These are phyloP conservation scores for Debaryomyces robertsiae DNA, from an alignment of 1,139 yeast genomes.

Conservation along the genomic window DNA sequence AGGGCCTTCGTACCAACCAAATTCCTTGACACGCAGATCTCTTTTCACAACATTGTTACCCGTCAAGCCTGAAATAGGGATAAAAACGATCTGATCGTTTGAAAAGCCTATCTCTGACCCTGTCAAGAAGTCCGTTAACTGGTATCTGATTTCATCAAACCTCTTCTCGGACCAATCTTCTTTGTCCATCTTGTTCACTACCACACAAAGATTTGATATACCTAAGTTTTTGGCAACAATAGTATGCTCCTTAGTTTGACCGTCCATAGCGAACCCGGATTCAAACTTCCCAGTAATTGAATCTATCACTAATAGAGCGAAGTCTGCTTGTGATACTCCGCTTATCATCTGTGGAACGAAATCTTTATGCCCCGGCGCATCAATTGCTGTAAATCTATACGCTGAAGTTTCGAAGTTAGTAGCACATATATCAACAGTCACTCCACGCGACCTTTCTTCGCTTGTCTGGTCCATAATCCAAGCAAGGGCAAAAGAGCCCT, in stretches of 20 bases:
- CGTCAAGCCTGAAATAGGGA: conserved; percentile 84
- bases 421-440: conserved; percentile 90
- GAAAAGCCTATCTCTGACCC: conserved; percentile 61
- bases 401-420: conserved; percentile 72
- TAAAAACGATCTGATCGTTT: conserved; percentile 53
- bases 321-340: conserved; percentile 60
- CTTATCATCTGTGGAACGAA: conserved; percentile 58
- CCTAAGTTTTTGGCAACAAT: conserved; percentile 82
- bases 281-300: conserved; percentile 85
- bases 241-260: conserved; percentile 95
- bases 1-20: conserved; percentile 68
- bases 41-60: conserved; percentile 77
- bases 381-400: conserved; percentile 81
- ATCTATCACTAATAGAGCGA: conserved; percentile 76
- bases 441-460: conserved; percentile 89
- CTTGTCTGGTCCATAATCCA: conserved; percentile 97
- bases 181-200: conserved; percentile 86
- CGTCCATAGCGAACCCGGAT: conserved; percentile 81
- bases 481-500: conserved; percentile 91
- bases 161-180: conserved; percentile 68
- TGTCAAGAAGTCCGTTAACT: conserved; percentile 60
- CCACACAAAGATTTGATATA: conserved; percentile 71
- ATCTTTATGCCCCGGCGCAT: conserved; percentile 76
- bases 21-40: conserved; percentile 28
- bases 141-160: conserved; percentile 60